Evolutionary conservation across 495 filamentous ascomycete species (phyloP).

Genomic region (Pyrenopolyporus hunteri): DNA sequence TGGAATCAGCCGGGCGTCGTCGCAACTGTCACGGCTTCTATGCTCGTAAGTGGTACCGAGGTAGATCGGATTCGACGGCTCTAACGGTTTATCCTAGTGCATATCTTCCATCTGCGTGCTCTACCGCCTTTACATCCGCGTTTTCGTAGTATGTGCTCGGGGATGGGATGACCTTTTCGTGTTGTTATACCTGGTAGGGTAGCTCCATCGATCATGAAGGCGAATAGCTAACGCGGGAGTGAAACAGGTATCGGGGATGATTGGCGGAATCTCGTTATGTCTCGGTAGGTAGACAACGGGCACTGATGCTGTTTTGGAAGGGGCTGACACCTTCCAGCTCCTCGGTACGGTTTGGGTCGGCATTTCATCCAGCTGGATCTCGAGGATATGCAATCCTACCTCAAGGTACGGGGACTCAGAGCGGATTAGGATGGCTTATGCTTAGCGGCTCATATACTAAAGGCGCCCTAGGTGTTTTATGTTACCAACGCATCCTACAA

Average conservation of each 20-base stretch:
- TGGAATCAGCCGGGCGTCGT: conserved; percentile 31
- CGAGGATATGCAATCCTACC: conserved; percentile 6
- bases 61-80: neutral
- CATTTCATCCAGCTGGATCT: conserved; percentile 12
- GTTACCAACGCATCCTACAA: conserved; percentile 28
- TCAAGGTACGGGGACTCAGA: conserved; percentile 15
- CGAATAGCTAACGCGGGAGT: neutral
- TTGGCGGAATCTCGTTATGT: conserved; percentile 36
- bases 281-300: conserved; percentile 21
- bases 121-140: conserved; percentile 38
- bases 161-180: conserved; percentile 44
- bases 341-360: conserved; percentile 13
- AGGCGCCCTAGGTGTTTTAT: conserved; percentile 32
- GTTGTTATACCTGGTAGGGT: conserved; percentile 40
- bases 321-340: conserved; percentile 5
- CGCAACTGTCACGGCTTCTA: conserved; percentile 3
- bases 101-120: conserved; percentile 43
- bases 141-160: conserved; percentile 33
- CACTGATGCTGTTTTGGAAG: neutral
- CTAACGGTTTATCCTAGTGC: conserved; percentile 22
- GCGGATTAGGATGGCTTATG: neutral
- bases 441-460: too few relatives aligned
- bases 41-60: conserved; percentile 20
- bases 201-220: neutral
- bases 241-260: conserved; percentile 33